Evolutionary conservation across 139 green algal species (phyloP), one percentile per base, ranked within the genome.

Genomic region (Closterium sp.): DNA sequence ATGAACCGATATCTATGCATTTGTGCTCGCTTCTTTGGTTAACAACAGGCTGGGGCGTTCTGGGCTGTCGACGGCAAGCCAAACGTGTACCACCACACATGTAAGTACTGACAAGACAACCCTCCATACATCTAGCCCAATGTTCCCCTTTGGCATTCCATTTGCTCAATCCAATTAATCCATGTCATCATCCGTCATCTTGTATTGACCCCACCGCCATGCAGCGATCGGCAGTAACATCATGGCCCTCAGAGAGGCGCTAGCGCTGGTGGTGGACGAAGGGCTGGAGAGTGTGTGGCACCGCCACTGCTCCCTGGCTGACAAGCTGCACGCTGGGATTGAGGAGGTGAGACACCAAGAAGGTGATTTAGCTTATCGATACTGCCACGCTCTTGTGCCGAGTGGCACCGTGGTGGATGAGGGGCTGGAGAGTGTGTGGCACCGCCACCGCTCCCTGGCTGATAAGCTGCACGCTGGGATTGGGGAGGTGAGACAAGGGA

Each of bases 61-160:
- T 94, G 92, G 92, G 92, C 92, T 33, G 92, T 94, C 0, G 89
- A 94, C 25, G 91, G 91, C 31, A 76, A n/a, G 21, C 84, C 91
- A 34, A 36, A 90, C 10, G 93, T 93, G 66, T 95, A 95, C 64
- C 92, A 95, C 55, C 93, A 95, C 36, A 95, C 83, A 34, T 89
- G 91, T 28, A 93, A 93, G 92, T 84, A 34, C 6, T 1, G 23
- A 69, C 10, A 69, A 25, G 4, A 55, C 36, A 4, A 6, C 4
- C 36, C 4, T 55, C 36, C 4, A 12, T 55, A 55, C 4, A 55
- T 55, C 36, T 55, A 55, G 36, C 6, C 36, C 6, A 12, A 69
- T 66, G 16, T 9, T 10, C 38, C 38, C 38, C 36, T 55, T 55
- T 6, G 4, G 12, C 43, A 28, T 69, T 69, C 12, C 43, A 0